Conservation (phyloP, 192 early-diverging fungal species). For the Rhizophlyctis rosea region DNA sequence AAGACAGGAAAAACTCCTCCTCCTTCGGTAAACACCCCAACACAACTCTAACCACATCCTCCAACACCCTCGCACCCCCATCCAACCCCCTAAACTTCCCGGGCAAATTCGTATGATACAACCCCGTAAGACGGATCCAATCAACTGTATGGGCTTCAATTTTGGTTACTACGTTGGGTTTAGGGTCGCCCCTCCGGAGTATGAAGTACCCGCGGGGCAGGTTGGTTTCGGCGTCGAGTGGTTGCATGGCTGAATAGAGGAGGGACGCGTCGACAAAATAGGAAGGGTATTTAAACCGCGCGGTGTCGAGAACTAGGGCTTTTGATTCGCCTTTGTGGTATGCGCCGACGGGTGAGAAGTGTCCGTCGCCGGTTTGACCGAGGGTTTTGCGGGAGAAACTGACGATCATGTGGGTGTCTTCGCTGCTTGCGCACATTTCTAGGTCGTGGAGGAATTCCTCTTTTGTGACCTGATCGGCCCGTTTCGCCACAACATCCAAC, state of each 20-base stretch:
- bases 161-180: constrained; percentile 9
- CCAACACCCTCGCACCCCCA: background rate
- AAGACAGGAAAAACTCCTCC: constrained; percentile 16
- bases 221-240: constrained; percentile 77
- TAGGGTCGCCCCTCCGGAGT: constrained; percentile 36
- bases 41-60: constrained; percentile 18
- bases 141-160: background rate
- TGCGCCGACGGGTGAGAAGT: constrained; percentile 88
- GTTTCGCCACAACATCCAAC: constrained; percentile 66
- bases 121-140: background rate
- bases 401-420: constrained; percentile 83
- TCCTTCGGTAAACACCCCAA: constrained; percentile 12
- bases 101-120: background rate
- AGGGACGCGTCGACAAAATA: constrained; percentile 73
- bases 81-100: background rate
- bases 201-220: constrained; percentile 86
- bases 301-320: constrained; percentile 84
- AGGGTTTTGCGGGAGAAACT: constrained; percentile 76
- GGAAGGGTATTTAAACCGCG: constrained; percentile 86
- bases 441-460: constrained; percentile 83
- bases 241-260: constrained; percentile 79
- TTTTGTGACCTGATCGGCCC: constrained; percentile 57
- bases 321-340: constrained; percentile 69
- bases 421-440: constrained; percentile 56
- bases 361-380: constrained; percentile 90